phyloP scores from a whole-genome alignment of 805 yeast genomes.

The Spathaspora hagerdaliae region DNA sequence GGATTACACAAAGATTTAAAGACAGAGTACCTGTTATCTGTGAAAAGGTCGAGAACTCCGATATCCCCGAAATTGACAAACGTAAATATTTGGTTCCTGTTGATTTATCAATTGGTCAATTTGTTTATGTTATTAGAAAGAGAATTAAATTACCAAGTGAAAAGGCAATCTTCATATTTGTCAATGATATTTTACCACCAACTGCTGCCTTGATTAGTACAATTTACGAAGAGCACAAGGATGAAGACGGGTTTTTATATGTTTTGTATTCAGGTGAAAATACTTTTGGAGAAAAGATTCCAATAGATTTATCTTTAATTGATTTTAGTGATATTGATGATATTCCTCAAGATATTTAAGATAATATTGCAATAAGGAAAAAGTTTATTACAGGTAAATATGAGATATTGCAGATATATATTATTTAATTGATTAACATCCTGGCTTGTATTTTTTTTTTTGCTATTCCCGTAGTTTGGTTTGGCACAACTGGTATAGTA shows the following conservation, averaged over 20 bases:
- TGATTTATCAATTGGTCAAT: constrained; percentile 95
- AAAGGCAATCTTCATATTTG: constrained; percentile 96
- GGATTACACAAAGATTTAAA: constrained; percentile 82
- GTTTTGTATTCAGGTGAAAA: constrained; percentile 96
- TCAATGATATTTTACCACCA: constrained; percentile 95
- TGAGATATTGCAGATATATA: no score
- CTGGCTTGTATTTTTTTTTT: no score
- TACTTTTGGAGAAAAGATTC: constrained; percentile 70
- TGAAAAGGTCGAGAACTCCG: constrained; percentile 95
- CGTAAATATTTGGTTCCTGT: constrained; percentile 95
- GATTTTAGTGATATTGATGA: constrained; percentile 5
- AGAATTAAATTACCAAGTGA: constrained; percentile 94
- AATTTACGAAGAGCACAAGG: constrained; percentile 94
- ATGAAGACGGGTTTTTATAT: constrained; percentile 95
- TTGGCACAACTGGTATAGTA: no score
- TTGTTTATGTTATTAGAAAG: constrained; percentile 95
- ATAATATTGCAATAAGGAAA: no score
- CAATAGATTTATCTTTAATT: constrained; percentile 16
- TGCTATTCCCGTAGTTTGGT: no score
- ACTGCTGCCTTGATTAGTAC: constrained; percentile 96
- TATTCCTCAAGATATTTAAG: not conserved
- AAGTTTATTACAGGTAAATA: no score
- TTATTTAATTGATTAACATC: no score
- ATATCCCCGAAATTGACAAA: constrained; percentile 94
- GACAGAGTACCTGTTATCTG: constrained; percentile 97